Conservation (phyloP, 1,284 basidiomycete species). For the Puccinia horiana region DNA sequence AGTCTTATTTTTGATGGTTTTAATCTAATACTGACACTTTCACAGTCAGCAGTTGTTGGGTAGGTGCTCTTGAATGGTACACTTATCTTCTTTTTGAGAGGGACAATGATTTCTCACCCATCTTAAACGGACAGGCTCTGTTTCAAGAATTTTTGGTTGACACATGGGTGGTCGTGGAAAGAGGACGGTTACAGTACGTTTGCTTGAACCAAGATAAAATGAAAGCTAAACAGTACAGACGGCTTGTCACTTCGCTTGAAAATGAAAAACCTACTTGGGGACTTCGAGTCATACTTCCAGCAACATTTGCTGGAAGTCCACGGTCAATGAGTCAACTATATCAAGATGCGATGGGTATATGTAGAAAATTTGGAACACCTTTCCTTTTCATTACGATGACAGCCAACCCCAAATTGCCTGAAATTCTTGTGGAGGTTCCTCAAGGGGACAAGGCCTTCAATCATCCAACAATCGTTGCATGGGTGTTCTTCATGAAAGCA, state of each 20-base stretch:
- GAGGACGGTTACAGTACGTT: neutral
- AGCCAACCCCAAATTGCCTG: too few species aligned
- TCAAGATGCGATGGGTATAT: slow-evolving; percentile 59
- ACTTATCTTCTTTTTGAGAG: neutral
- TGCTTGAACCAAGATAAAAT: neutral
- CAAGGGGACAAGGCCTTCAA: neutral
- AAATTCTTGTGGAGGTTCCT: neutral
- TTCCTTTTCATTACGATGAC: slow-evolving; percentile 61
- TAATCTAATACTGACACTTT: too few species aligned
- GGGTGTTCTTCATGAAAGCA: neutral
- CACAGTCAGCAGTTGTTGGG: too few species aligned
- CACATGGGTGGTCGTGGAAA: too few species aligned
- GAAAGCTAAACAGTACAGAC: neutral
- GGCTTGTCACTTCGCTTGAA: neutral
- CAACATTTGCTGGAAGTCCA: slow-evolving; percentile 58
- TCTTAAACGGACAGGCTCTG: neutral
- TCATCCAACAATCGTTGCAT: neutral
- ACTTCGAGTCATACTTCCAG: slow-evolving; percentile 56
- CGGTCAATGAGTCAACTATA: too few species aligned
- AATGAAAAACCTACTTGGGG: slow-evolving; percentile 21
- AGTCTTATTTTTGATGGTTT: neutral
- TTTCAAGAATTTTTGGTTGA: slow-evolving; percentile 8
- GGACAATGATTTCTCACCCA: neutral
- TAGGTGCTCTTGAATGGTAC: neutral
- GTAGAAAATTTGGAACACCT: slow-evolving; percentile 55